Percentiles rank a stretch among this genome's conserved stretches.
Conservation (phyloP, 495 filamentous ascomycete genomes). For the Staphylotrichum longicolle region DNA sequence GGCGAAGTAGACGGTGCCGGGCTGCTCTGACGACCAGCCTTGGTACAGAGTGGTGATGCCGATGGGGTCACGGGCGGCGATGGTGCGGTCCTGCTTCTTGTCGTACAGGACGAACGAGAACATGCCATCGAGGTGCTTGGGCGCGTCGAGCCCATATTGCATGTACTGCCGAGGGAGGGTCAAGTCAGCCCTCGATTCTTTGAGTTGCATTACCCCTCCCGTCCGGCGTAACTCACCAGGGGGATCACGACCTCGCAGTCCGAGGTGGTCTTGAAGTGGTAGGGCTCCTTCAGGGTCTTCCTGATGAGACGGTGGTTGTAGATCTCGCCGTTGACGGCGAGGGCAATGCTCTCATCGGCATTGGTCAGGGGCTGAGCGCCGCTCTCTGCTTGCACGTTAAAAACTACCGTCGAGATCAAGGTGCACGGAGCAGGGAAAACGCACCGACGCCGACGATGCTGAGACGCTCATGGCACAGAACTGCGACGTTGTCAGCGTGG, state of each 20-base stretch:
- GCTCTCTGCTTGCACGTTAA: slow-evolving; percentile 61
- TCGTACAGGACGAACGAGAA: slow-evolving; percentile 99
- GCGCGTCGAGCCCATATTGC: slow-evolving; percentile 87
- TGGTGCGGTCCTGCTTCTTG: slow-evolving; percentile 81
- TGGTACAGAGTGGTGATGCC: slow-evolving; percentile 97
- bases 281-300: slow-evolving; percentile 73
- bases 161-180: slow-evolving; percentile 60
- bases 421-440: slow-evolving; percentile 35
- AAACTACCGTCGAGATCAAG: slow-evolving; percentile 19
- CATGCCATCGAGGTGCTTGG: slow-evolving; percentile 96
- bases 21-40: slow-evolving; percentile 79
- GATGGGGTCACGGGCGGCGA: slow-evolving; percentile 94
- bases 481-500: slow-evolving; percentile 48
- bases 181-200: slow-evolving; percentile 3
- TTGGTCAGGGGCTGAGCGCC: slow-evolving; percentile 94
- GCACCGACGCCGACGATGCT: slow-evolving; percentile 96
- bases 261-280: slow-evolving; percentile 95
- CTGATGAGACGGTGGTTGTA: slow-evolving; percentile 97
- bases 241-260: slow-evolving; percentile 99
- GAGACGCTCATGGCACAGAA: slow-evolving; percentile 94
- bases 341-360: slow-evolving; percentile 78
- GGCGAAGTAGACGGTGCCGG: slow-evolving; percentile 87
- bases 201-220: neutral
- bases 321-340: slow-evolving; percentile 99
- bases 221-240: slow-evolving; percentile 59